Percentiles rank a stretch among this genome's conserved stretches.
These are phyloP conservation scores for Lasiosphaeria ovina DNA, from an alignment of 495 filamentous ascomycete genomes.

Conservation along the genomic window DNA sequence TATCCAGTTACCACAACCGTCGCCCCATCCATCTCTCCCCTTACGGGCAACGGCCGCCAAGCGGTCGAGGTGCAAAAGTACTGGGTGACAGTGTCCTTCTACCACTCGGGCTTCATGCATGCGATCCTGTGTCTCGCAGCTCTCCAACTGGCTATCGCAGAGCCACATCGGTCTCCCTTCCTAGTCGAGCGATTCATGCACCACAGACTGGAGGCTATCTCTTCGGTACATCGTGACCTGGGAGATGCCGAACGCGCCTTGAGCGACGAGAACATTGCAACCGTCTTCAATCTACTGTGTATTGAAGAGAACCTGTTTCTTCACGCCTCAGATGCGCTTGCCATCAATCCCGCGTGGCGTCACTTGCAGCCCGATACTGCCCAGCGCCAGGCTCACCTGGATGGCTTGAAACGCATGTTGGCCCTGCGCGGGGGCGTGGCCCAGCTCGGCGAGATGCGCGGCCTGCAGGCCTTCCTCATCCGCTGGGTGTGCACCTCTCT, in stretches of 20 bases:
- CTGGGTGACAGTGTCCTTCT: constrained; percentile 16
- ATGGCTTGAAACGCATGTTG: constrained; percentile 18
- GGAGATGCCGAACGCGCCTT: constrained; percentile 3
- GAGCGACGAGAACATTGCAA: constrained; percentile 18
- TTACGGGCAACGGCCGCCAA: not conserved
- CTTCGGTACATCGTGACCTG: constrained; percentile 11
- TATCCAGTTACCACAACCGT: constrained; percentile 12
- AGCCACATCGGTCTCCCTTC: constrained; percentile 3
- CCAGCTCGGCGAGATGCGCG: constrained; percentile 8
- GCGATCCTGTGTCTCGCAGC: constrained; percentile 15
- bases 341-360: not conserved
- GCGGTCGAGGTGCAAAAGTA: constrained; percentile 10
- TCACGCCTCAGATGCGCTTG: constrained; percentile 2
- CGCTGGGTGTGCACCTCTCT: constrained; percentile 14
- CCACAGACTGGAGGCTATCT: constrained; percentile 19
- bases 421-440: constrained; percentile 17
- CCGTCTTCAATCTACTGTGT: constrained; percentile 15
- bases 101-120: constrained; percentile 16
- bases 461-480: constrained; percentile 18
- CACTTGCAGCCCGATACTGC: constrained; percentile 11
- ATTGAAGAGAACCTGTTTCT: constrained; percentile 14
- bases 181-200: constrained; percentile 19
- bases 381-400: constrained; percentile 14
- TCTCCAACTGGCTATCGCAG: constrained; percentile 15
- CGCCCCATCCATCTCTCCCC: constrained; percentile 7